These are phyloP conservation scores for Penicillium lagena DNA, from an alignment of 495 filamentous ascomycete species.

Conservation along the genomic window DNA sequence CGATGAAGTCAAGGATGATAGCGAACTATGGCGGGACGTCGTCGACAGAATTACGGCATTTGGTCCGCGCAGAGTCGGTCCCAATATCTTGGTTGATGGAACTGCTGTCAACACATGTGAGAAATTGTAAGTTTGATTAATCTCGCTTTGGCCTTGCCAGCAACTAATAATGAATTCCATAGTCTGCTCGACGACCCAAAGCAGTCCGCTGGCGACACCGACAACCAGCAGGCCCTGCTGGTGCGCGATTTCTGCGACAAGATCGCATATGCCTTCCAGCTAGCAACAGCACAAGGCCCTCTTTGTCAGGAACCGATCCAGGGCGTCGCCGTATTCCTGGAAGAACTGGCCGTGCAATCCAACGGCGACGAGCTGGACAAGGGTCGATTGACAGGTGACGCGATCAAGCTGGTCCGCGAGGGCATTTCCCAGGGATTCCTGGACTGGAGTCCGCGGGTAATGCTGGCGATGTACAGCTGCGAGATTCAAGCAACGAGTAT, in stretches of 20 bases:
- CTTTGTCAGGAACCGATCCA: conserved; percentile 92
- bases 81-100: conserved; percentile 84
- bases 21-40: conserved; percentile 68
- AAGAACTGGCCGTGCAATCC: conserved; percentile 60
- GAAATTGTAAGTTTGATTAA: conserved; percentile 54
- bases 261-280: conserved; percentile 86
- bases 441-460: conserved; percentile 88
- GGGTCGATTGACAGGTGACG: conserved; percentile 82
- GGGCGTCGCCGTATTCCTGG: conserved; percentile 86
- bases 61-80: conserved; percentile 76
- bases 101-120: conserved; percentile 67
- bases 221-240: conserved; percentile 48
- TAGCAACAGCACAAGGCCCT: conserved; percentile 82
- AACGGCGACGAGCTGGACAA: conserved; percentile 61
- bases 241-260: conserved; percentile 81
- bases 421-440: conserved; percentile 84
- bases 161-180: conserved; percentile 6
- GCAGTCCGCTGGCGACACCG: conserved; percentile 18
- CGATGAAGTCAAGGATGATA: conserved; percentile 50
- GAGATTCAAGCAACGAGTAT: conserved; percentile 93
- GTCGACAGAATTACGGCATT: conserved; percentile 84
- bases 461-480: conserved; percentile 97
- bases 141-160: no score
- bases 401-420: conserved; percentile 79
- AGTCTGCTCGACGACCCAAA: conserved; percentile 36